Base-by-base conservation (phyloP, 1,139 yeast genomes). In the Suhomyces choctaworum region DNA sequence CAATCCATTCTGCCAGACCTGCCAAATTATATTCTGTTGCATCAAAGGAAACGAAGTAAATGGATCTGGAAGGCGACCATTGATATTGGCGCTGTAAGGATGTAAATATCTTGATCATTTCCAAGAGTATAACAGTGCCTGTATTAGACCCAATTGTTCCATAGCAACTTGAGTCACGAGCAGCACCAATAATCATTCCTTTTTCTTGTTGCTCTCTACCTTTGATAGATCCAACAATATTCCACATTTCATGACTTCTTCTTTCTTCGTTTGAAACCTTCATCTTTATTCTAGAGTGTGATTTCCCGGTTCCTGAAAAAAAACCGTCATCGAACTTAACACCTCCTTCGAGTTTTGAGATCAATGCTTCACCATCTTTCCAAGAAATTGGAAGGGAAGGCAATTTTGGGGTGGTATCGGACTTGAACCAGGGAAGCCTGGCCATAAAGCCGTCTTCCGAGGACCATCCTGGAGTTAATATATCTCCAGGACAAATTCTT, bases 41-140 rank as follows among this genome's bases (percentile, higher is more conserved):
- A 50, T 90, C 96, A 70, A 88, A 89, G 2, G 96, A 87, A 0
- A 81, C 79, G 60, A 92, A 89, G 50, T 82, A 82, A 7, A 92
- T 79, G 1, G 92, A 72, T 51, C 98, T 73, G 17, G 90, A 58
- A 0, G 98, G 97, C 29, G 71, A 66, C 97, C 97, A 92, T 41
- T 81, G 77, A 46, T 73, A 76, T 35, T 78, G 70, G 36, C 78
- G 66, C 42, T 76, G 81, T 56, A 90, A 63, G 15, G 78, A 67
- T n/a, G 89, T 78, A 40, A 92, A 76, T 0, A 86, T 58, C 39
- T 85, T 76, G 4, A 87, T 79, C 37, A 90, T 60, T 48, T 88
- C 94, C 11, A 90, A 62, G 40, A 92, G 56, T 2, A 83, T 69
- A 0, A 83, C 79, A 1, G 94, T 81, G 0, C 96, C 95, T 2